Percentiles rank a stretch among this genome's conserved stretches.
Conservation (phyloP, 139 green algal species). For the Tetratostichococcus sp. region DNA sequence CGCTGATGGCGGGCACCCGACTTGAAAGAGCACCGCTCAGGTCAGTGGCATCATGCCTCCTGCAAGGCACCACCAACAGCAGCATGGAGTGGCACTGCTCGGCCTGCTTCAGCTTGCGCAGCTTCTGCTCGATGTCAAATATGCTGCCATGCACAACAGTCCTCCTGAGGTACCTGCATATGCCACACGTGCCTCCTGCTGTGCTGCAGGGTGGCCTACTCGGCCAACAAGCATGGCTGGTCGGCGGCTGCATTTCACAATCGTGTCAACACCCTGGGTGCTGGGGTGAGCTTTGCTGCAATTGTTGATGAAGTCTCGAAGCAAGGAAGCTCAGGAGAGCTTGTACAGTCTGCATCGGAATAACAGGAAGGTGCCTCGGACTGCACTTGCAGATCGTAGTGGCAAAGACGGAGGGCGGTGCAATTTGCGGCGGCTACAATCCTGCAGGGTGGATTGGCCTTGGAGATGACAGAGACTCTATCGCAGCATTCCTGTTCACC, state of each 20-base stretch:
- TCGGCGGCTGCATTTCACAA: slow-evolving; percentile 52
- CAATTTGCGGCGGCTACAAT: slow-evolving; percentile 71
- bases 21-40: slow-evolving; percentile 48
- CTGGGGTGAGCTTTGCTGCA: slow-evolving; percentile 27
- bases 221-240: slow-evolving; percentile 61
- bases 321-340: no score
- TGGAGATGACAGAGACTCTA: slow-evolving; percentile 58
- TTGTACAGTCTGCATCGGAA: no score
- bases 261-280: slow-evolving; percentile 53
- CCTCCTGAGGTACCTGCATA: no score
- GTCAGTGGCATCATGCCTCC: slow-evolving; percentile 8
- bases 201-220: slow-evolving; percentile 48
- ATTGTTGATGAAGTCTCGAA: no score
- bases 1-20: slow-evolving; percentile 62
- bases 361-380: no score
- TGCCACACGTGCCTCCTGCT: no score
- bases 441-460: slow-evolving; percentile 43
- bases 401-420: slow-evolving; percentile 39
- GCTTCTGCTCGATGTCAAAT: no score
- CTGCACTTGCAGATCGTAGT: slow-evolving; percentile 41
- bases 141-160: no score
- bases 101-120: no score
- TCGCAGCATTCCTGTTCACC: slow-evolving; percentile 74
- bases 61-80: no score
- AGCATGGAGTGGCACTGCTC: no score